Evolutionary conservation across 2,329 filamentous ascomycete genomes (phyloP), one percentile per base, ranked within the genome.

Genomic region (Amphichorda felina): DNA sequence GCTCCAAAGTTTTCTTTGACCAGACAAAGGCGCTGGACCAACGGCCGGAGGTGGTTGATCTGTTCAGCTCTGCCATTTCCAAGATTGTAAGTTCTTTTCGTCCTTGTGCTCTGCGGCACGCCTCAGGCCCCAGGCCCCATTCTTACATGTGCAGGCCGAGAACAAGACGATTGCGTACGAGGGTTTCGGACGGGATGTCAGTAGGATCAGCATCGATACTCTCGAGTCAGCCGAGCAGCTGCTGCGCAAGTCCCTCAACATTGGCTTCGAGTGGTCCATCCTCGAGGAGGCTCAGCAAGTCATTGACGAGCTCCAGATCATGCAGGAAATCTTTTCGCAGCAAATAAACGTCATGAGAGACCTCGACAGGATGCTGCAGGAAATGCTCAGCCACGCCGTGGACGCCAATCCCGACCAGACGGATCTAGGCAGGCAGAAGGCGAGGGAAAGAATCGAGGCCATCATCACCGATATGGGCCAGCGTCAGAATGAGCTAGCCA

Each of bases 151-250:
- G 16, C 22, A 38, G 40, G 42, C 42, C n/a, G 41, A 42, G 33
- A 41, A 38, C 14, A 39, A 41, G 26, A 42, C 37, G 5, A 37
- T 36, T 24, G 37, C 40, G 14, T 40, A 43, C 29, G 41, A 43
- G 25, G 40, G 38, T 15, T 44, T 44, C 25, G 42, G 42, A 11
- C 40, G 34, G 25, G 43, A 40, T 22, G 35, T 43, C 19, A 43
- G 30, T 35, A 32, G 33, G n/a, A 40, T 40, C 43, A 46, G 53
- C 16, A 53, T 45, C 18, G 40, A 42, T 1, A 53, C 54, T 25
- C 41, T 52, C 8, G 48, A 53, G 27, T 39, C 49, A 15, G 38
- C 39, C 8, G 44, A 47, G 26, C 47, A 42, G 37, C 37, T 40
- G 17, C 31, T 44, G 8, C 42, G 42, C 36, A 41, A 39, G 26